phyloP scores from a whole-genome alignment of 495 filamentous ascomycete genomes.

The Rostrohypoxylon terebratum region DNA sequence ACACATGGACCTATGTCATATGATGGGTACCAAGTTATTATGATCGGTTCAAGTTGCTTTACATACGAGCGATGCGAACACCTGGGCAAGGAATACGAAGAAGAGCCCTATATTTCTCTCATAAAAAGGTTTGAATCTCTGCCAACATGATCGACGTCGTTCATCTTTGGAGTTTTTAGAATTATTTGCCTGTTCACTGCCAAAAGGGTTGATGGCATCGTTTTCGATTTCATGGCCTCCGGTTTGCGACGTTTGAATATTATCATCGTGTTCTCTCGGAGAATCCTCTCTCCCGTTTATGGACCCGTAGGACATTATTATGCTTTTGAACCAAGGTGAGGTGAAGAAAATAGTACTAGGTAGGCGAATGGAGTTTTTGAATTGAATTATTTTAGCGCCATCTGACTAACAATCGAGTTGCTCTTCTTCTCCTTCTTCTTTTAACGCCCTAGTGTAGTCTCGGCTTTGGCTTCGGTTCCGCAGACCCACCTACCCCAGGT shows the following conservation, averaged over 20 bases:
- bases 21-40: too few relatives aligned
- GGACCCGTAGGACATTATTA: slow-evolving; percentile 37
- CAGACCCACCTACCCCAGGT: background rate
- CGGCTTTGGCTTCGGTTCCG: slow-evolving; percentile 36
- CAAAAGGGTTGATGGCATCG: background rate
- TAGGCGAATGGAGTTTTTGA: background rate
- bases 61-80: slow-evolving; percentile 71
- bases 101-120: slow-evolving; percentile 73
- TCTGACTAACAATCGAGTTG: background rate
- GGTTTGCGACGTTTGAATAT: slow-evolving; percentile 15
- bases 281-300: slow-evolving; percentile 8
- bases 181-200: slow-evolving; percentile 11
- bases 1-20: background rate
- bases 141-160: slow-evolving; percentile 4
- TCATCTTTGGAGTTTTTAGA: background rate
- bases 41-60: background rate
- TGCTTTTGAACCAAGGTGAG: background rate
- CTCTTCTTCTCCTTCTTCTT: slow-evolving; percentile 6
- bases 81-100: slow-evolving; percentile 76
- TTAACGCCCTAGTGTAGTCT: slow-evolving; percentile 21
- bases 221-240: slow-evolving; percentile 9
- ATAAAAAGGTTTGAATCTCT: slow-evolving; percentile 37
- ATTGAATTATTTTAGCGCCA: background rate
- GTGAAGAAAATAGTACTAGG: too few relatives aligned
- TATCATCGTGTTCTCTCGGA: background rate